Evolutionary conservation across 202 grass and related monocot genomes (phyloP), one percentile per base, ranked within the genome.

Genomic region (Panicum hallii): DNA sequence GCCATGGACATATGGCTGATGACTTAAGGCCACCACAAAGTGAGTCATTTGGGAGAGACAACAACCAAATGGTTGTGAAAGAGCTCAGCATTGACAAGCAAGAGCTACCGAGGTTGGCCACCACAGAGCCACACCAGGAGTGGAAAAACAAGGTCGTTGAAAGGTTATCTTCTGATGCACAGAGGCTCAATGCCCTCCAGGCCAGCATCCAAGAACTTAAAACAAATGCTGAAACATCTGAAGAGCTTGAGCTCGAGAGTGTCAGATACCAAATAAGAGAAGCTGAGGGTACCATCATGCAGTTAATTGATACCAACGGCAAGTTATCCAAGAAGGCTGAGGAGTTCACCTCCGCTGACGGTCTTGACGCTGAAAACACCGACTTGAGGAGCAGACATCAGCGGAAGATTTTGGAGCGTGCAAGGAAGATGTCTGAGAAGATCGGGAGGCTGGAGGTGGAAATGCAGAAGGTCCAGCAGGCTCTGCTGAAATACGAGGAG

Each of bases 291-390:
- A 89, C 86, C 68, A 88, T 99, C 87, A 78, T 71, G 22, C 86
- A 99, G 81, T 83, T 99, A 49, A 94, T 99, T 12, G 93, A 96
- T 50, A 84, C 87, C 79, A 99, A 96, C 82, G 88, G 83, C 78
- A 96, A 92, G 65, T 47, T 99, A 54, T 87, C 90, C 45, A 92
- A 95, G 87, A 96, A 96, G 79, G 90, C 92, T 0, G 90, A 91
- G 80, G 90, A 92, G 61, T 86, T 94, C 64, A 89, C 81, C 4
- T 60, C 79, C 6, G 3, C 69, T 2, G 82, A 89, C n/a, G 82
- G 60, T 5, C 82, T 61, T 17, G 81, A 84, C 1, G 75, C 13
- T 7, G 75, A 88, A 34, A 93, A 88, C 66, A 23, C 64, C 10
- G 90, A 94, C 72, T 54, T 85, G 26, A 82, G 88, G 78, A 95